Evolutionary conservation across 202 grass and related monocot genomes (phyloP).

Genomic region (Setaria viridis): DNA sequence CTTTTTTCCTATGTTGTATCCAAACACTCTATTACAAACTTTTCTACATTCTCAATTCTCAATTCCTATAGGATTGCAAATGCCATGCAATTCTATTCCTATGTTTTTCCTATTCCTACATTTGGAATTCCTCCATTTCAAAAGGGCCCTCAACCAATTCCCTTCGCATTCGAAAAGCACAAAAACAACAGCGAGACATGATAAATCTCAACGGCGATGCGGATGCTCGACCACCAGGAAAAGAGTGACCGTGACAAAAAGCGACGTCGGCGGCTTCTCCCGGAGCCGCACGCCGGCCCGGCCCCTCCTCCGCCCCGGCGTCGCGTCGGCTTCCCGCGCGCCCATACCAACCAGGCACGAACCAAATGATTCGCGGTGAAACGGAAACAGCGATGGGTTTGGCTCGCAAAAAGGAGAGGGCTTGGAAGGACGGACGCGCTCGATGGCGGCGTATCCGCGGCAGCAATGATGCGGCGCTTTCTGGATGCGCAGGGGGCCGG

Average conservation of each 20-base stretch:
- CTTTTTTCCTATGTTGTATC: too few relatives aligned
- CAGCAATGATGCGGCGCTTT: constrained; percentile 43
- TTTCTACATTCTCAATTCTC: too few relatives aligned
- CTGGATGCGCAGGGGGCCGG: neutral
- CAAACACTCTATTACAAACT: too few relatives aligned
- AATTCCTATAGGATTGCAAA: too few relatives aligned
- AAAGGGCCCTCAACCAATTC: neutral
- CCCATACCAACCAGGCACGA: neutral
- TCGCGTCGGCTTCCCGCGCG: neutral
- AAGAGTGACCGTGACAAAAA: neutral
- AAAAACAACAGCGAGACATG: neutral
- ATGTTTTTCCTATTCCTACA: too few relatives aligned
- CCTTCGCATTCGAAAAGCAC: neutral
- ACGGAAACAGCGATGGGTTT: neutral
- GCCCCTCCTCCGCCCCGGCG: neutral
- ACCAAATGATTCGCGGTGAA: neutral
- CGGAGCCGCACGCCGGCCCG: neutral
- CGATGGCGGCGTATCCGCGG: constrained; percentile 14
- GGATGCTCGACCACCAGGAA: neutral
- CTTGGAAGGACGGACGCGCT: neutral
- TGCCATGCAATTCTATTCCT: too few relatives aligned
- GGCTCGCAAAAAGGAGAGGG: neutral
- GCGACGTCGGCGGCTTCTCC: constrained; percentile 21
- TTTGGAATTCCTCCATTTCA: too few relatives aligned
- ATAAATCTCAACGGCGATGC: neutral